phyloP scores from a whole-genome alignment of 371 early-diverging fungal species.

The Actinomucor elegans region DNA sequence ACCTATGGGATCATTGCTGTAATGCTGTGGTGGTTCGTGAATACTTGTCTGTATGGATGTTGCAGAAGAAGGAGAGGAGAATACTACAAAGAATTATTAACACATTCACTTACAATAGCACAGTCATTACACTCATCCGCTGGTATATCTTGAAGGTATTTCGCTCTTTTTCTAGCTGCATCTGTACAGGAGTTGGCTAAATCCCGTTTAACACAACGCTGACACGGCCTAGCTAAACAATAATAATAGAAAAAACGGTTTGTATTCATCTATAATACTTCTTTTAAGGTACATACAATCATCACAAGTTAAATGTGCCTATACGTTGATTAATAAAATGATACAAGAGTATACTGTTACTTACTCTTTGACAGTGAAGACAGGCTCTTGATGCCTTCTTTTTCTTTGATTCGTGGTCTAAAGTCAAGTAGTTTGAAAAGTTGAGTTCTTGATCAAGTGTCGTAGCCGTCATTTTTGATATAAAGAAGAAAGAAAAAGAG shows the following conservation, averaged over 20 bases:
- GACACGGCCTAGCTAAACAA: slow-evolving; percentile 83
- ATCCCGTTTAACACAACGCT: slow-evolving; percentile 73
- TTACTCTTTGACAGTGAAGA: slow-evolving; percentile 49
- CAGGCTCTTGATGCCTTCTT: slow-evolving; percentile 29
- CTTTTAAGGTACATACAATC: slow-evolving; percentile 39
- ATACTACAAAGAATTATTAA: not conserved
- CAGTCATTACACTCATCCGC: slow-evolving; percentile 11
- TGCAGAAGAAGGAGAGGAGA: not conserved
- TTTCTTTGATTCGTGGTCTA: slow-evolving; percentile 1
- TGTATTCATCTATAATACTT: not conserved
- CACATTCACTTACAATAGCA: not conserved
- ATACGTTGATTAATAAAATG: no score
- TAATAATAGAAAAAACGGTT: not conserved
- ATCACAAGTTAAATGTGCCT: slow-evolving; percentile 60
- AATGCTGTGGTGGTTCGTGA: no score
- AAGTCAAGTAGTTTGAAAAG: slow-evolving; percentile 3
- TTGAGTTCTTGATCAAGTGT: slow-evolving; percentile 4
- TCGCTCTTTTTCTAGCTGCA: slow-evolving; percentile 76
- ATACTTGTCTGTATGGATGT: not conserved
- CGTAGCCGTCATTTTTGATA: not conserved
- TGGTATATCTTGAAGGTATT: slow-evolving; percentile 64
- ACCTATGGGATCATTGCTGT: not conserved
- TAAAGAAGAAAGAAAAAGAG: not conserved
- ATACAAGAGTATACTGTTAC: not conserved
- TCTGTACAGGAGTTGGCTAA: slow-evolving; percentile 69